Evolutionary conservation across 1,284 basidiomycete species (phyloP).

Genomic region (Malassezia slooffiae): DNA sequence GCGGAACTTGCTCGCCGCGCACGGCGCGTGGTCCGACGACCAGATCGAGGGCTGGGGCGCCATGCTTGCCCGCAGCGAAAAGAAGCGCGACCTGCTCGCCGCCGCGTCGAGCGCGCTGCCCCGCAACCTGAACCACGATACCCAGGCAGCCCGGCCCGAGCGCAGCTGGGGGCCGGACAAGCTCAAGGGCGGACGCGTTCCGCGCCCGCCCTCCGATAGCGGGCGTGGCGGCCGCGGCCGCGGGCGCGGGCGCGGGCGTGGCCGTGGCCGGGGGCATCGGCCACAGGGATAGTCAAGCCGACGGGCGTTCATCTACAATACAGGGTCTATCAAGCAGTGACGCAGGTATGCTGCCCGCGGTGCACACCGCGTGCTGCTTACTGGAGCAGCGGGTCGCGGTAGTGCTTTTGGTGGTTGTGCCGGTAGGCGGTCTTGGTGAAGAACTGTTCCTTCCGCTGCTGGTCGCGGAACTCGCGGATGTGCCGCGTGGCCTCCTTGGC

Average conservation of each 20-base stretch:
- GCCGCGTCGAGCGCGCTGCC: background rate
- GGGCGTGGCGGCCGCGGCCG: background rate
- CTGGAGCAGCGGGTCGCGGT: conserved; percentile 42
- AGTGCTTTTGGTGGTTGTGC: conserved; percentile 46
- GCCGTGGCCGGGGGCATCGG: background rate
- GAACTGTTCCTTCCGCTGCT: conserved; percentile 65
- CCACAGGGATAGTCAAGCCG: background rate
- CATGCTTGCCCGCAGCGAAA: conserved; percentile 8
- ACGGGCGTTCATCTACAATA: background rate
- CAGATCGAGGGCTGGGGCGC: conserved; percentile 13
- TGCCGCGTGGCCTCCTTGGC: conserved; percentile 83
- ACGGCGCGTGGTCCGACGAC: conserved; percentile 5
- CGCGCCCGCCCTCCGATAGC: background rate
- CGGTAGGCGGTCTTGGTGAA: conserved; percentile 57
- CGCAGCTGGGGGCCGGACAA: conserved; percentile 5
- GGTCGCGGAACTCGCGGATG: conserved; percentile 72
- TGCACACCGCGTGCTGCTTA: conserved; percentile 5
- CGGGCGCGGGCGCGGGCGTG: background rate
- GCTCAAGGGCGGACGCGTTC: conserved; percentile 3
- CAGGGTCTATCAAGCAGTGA: background rate
- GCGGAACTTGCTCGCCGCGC: conserved; percentile 2
- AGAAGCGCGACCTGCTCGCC: background rate
- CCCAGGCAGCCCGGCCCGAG: background rate
- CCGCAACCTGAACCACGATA: conserved; percentile 7
- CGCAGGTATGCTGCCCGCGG: background rate